Evolutionary conservation across 768 basidiomycete species (phyloP).

Genomic region (Serpula lacrymans): DNA sequence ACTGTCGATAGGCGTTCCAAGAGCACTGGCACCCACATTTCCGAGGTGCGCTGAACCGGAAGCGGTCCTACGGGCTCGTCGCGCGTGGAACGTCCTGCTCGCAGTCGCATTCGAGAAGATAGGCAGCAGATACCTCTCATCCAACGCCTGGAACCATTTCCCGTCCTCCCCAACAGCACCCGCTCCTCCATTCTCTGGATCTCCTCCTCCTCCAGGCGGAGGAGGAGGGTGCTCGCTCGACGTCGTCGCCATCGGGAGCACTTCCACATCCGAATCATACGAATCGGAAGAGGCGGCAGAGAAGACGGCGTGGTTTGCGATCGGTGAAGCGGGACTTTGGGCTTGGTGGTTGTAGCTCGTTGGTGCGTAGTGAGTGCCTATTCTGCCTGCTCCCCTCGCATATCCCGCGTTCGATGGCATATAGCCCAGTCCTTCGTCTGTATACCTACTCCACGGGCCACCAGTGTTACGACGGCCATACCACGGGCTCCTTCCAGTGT

Average conservation of each 20-base stretch:
- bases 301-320: slow-evolving; percentile 41
- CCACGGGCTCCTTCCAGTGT: slow-evolving; percentile 30
- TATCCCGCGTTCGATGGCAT: slow-evolving; percentile 20
- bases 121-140: slow-evolving; percentile 91
- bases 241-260: slow-evolving; percentile 70
- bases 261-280: slow-evolving; percentile 75
- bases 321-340: slow-evolving; percentile 20
- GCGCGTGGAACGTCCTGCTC: slow-evolving; percentile 81
- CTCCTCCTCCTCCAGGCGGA: slow-evolving; percentile 14
- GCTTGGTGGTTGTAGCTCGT: slow-evolving; percentile 61
- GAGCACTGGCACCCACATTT: slow-evolving; percentile 17
- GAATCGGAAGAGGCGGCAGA: slow-evolving; percentile 75
- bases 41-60: slow-evolving; percentile 21
- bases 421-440: slow-evolving; percentile 42
- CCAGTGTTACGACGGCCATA: slow-evolving; percentile 31
- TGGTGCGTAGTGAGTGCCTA: slow-evolving; percentile 57
- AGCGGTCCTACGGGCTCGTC: slow-evolving; percentile 53
- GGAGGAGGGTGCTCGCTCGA: slow-evolving; percentile 31
- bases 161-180: slow-evolving; percentile 60
- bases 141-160: slow-evolving; percentile 94
- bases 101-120: slow-evolving; percentile 92
- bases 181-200: slow-evolving; percentile 11
- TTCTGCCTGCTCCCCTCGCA: slow-evolving; percentile 35
- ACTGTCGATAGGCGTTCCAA: slow-evolving; percentile 32
- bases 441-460: slow-evolving; percentile 42